A percentile compares a stretch with the other conserved stretches of the same genome.
Conservation (phyloP, 2,329 filamentous ascomycete species). For the Bipolaris gigantea region DNA sequence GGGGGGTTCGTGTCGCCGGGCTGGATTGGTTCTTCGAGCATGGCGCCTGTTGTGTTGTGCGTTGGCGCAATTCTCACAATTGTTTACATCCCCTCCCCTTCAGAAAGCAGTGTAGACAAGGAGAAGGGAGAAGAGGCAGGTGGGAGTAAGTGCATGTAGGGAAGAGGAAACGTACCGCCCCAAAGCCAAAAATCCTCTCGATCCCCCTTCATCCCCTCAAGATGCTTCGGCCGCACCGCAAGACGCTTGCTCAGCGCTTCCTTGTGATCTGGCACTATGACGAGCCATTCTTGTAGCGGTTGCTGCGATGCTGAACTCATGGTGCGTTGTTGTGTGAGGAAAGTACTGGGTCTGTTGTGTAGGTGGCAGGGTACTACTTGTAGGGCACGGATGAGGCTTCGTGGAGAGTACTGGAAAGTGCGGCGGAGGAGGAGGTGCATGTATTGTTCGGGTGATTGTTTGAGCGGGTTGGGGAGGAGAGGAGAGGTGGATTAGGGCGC, state of each 20-base stretch:
- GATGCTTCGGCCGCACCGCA: conserved; percentile 44
- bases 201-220: conserved; percentile 35
- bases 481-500: too few species aligned
- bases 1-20: conserved; percentile 61
- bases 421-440: too few species aligned
- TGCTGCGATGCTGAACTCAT: conserved; percentile 24
- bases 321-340: conserved; percentile 7
- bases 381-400: too few species aligned
- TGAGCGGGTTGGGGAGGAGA: too few species aligned
- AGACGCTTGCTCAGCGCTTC: conserved; percentile 50
- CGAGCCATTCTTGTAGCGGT: conserved; percentile 52
- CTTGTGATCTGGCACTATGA: conserved; percentile 52
- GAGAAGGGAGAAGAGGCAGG: background rate
- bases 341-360: too few species aligned
- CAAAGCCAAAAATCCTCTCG: conserved; percentile 39
- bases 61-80: background rate
- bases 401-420: too few species aligned
- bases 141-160: too few species aligned
- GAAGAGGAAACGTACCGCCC: conserved; percentile 32
- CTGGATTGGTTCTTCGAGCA: conserved; percentile 50
- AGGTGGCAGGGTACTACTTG: too few species aligned
- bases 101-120: background rate
- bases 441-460: too few species aligned
- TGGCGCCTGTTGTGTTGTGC: conserved; percentile 27
- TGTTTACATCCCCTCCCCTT: too few species aligned